A percentile compares a stretch with the other conserved stretches of the same genome.
Conservation (phyloP, 78 protist genomes). For the Goniomonas avonlea region DNA sequence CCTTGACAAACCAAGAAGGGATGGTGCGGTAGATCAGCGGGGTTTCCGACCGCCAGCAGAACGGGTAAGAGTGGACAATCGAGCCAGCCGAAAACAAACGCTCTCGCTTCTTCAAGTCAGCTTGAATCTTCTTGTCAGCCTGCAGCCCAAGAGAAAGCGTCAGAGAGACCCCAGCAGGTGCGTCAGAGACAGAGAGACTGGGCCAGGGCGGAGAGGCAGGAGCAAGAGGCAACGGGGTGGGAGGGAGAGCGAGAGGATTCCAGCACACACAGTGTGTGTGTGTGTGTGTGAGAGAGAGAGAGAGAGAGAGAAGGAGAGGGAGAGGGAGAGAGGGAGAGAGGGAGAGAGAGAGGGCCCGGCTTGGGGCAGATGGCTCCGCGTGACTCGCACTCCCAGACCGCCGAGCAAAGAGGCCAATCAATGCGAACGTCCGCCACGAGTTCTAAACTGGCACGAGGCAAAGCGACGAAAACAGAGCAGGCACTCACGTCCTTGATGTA, state of each 20-base stretch:
- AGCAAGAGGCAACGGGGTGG: background rate
- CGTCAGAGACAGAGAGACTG: background rate
- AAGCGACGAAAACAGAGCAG: too few relatives aligned
- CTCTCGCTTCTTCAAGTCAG: background rate
- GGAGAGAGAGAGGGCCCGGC: too few relatives aligned
- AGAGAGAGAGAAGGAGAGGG: background rate
- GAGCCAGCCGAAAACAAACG: conserved; percentile 51
- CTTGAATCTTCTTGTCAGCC: conserved; percentile 8
- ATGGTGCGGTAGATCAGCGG: conserved; percentile 94
- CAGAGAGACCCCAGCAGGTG: background rate
- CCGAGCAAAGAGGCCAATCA: too few relatives aligned
- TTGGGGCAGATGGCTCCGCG: too few relatives aligned
- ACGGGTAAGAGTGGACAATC: conserved; percentile 91
- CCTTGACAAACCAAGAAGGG: conserved; percentile 84
- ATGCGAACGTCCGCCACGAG: too few relatives aligned
- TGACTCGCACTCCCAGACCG: too few relatives aligned
- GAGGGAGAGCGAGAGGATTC: background rate
- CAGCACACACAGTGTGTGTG: background rate
- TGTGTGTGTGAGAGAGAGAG: background rate
- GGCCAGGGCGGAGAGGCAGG: background rate
- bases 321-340: background rate
- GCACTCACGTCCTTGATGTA: conserved; percentile 74
- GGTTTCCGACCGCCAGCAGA: conserved; percentile 97
- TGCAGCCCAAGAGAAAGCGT: background rate
- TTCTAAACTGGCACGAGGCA: too few relatives aligned